phyloP scores from a whole-genome alignment of 371 early-diverging fungal species.

The Mucor circinelloides region DNA sequence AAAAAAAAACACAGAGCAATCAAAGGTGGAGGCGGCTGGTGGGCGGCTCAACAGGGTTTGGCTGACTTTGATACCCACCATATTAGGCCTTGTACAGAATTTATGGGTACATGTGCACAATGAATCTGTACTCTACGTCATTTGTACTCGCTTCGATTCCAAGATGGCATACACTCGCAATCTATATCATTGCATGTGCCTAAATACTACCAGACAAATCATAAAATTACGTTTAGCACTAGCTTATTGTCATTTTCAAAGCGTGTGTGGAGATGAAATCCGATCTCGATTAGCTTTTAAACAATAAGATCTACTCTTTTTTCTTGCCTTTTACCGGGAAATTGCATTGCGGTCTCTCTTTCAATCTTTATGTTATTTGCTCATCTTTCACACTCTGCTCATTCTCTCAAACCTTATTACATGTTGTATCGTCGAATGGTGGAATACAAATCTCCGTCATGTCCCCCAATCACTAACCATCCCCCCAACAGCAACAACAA shows the following conservation, averaged over 20 bases:
- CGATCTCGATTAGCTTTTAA: not conserved
- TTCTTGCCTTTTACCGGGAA: not conserved
- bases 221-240: no score
- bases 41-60: not conserved
- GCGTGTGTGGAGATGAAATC: not conserved
- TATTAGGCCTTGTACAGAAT: not conserved
- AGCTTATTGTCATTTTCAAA: no score
- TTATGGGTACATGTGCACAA: constrained; percentile 1
- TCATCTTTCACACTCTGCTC: not conserved
- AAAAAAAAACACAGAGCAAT: not conserved
- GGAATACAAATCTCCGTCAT: not conserved
- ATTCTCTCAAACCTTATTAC: not conserved
- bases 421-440: not conserved
- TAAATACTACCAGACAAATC: not conserved
- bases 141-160: not conserved
- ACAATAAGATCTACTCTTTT: not conserved
- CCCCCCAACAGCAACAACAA: not conserved
- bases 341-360: not conserved
- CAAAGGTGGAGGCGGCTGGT: not conserved
- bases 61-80: not conserved
- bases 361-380: not conserved
- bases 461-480: not conserved
- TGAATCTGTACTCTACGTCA: not conserved
- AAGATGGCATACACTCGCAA: not conserved
- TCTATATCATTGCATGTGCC: not conserved